Conservation (phyloP, 2,329 filamentous ascomycete species). For the Seiridium cupressi region DNA sequence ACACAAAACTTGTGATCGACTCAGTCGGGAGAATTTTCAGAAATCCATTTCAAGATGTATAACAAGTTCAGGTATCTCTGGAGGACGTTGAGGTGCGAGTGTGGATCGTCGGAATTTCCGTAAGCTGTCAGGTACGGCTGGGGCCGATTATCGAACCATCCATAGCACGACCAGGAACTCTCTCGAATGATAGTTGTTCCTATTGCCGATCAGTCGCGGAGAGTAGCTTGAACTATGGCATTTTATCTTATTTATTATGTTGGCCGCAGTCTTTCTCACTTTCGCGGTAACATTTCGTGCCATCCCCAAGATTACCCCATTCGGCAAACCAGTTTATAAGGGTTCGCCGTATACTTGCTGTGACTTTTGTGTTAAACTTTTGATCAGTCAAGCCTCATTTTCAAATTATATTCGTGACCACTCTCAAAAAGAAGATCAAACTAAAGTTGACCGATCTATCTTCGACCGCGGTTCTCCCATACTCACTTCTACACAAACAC, state of each 20-base stretch:
- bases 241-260: not conserved
- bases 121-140: not conserved
- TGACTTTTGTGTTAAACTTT: no score
- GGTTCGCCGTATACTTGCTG: no score
- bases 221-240: not conserved
- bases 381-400: no score
- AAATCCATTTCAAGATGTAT: not conserved
- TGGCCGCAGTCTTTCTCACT: not conserved
- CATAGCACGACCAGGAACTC: not conserved
- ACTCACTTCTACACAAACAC: no score
- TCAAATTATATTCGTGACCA: no score
- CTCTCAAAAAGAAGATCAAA: no score
- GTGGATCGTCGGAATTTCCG: not conserved
- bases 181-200: not conserved
- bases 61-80: not conserved
- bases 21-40: not conserved
- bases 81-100: not conserved
- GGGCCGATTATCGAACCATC: slow-evolving; percentile 3
- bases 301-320: no score
- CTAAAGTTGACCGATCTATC: no score
- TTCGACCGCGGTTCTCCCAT: no score
- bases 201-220: not conserved
- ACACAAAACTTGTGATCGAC: not conserved
- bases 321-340: no score
- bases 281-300: no score